These are phyloP conservation scores for Symbiodinium pilosum DNA, from an alignment of 73 alveolate species.

Conservation along the genomic window DNA sequence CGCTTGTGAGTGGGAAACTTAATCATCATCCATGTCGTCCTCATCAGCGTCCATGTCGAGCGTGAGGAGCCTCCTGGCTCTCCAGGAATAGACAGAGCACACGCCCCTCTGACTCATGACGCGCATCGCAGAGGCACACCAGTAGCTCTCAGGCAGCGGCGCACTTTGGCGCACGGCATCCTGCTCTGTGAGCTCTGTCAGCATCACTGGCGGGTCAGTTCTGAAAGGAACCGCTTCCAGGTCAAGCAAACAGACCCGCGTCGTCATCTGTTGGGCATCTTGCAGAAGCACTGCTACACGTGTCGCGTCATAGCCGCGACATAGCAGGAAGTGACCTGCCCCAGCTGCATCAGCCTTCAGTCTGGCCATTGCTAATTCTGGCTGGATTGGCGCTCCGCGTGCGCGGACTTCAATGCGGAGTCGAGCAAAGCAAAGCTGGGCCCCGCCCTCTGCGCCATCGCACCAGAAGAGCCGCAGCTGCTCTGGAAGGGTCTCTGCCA, in stretches of 20 bases:
- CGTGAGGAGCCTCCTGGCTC: constrained; percentile 62
- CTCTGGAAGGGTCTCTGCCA: neutral
- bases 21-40: constrained; percentile 63
- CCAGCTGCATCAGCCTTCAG: neutral
- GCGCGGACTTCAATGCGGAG: neutral
- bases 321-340: constrained; percentile 33
- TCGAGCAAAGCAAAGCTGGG: neutral
- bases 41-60: constrained; percentile 62
- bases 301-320: constrained; percentile 59
- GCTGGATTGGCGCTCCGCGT: neutral
- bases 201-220: neutral
- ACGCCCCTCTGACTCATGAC: constrained; percentile 86
- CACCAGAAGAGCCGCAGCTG: neutral
- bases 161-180: constrained; percentile 50
- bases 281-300: constrained; percentile 69
- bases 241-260: neutral
- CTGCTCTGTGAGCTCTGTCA: neutral
- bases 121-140: constrained; percentile 75
- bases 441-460: neutral
- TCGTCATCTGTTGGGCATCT: neutral
- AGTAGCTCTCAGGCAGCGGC: constrained; percentile 65
- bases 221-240: neutral
- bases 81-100: constrained; percentile 69
- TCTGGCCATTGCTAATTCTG: neutral
- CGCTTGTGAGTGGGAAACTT: too few species aligned